Conservation (phyloP, 2,329 filamentous ascomycete genomes). For the Fusarium mundagurra region DNA sequence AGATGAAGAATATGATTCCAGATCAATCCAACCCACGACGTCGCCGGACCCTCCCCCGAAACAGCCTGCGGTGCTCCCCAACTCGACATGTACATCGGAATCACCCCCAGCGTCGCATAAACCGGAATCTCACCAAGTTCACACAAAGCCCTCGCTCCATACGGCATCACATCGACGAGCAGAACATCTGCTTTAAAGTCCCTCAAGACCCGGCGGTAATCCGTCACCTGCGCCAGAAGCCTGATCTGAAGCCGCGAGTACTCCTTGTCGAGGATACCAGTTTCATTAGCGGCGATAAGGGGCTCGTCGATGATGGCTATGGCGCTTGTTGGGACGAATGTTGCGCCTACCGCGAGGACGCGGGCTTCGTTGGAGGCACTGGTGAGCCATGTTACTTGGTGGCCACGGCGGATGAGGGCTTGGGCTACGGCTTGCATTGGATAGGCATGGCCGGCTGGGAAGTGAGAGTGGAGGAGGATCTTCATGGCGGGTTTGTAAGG, state of each 20-base stretch:
- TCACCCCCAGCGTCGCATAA: slow-evolving; percentile 53
- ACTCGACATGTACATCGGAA: slow-evolving; percentile 50
- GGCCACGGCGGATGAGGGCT: slow-evolving; percentile 50
- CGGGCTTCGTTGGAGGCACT: slow-evolving; percentile 47
- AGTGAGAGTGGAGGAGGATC: slow-evolving; percentile 52
- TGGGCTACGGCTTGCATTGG: slow-evolving; percentile 53
- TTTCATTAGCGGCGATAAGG: slow-evolving; percentile 41
- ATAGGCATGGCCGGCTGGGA: slow-evolving; percentile 52
- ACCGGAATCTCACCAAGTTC: slow-evolving; percentile 49
- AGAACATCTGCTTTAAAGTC: slow-evolving; percentile 46
- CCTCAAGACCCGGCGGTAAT: slow-evolving; percentile 47
- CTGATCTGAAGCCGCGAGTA: slow-evolving; percentile 41
- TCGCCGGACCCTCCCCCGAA: slow-evolving; percentile 47
- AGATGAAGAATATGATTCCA: slow-evolving; percentile 44
- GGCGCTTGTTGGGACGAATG: slow-evolving; percentile 46
- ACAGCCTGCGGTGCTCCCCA: slow-evolving; percentile 44
- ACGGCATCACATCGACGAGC: slow-evolving; percentile 52
- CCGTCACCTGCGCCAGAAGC: slow-evolving; percentile 49
- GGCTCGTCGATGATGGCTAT: slow-evolving; percentile 47
- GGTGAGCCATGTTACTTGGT: slow-evolving; percentile 52
- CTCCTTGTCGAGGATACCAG: slow-evolving; percentile 46
- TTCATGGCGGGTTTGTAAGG: slow-evolving; percentile 45
- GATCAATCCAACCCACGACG: slow-evolving; percentile 38
- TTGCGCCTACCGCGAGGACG: slow-evolving; percentile 48
- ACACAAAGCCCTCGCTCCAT: slow-evolving; percentile 48